Percentiles rank a stretch among this genome's conserved stretches.
phyloP scores from a whole-genome alignment of 768 basidiomycete species.

The Tylopilus plumbeoviolaceoides region DNA sequence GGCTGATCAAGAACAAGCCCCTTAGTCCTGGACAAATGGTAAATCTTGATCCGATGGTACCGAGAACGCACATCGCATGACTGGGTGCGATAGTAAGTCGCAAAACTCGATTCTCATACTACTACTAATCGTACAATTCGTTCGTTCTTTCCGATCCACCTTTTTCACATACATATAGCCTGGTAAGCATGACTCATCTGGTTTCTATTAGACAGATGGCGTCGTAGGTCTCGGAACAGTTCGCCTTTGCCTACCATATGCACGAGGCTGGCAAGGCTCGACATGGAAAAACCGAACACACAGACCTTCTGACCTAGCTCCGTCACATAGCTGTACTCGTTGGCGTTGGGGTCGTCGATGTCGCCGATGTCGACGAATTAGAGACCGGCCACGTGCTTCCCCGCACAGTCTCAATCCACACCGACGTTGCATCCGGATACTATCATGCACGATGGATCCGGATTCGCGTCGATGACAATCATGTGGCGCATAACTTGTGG shows the following conservation, averaged over 20 bases:
- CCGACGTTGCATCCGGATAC: slow-evolving; percentile 37
- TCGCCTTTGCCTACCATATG: background rate
- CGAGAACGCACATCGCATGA: background rate
- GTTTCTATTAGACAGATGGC: background rate
- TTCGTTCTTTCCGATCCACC: background rate
- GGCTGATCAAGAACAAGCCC: background rate
- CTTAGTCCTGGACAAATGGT: background rate
- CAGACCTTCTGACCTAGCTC: background rate
- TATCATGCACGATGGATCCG: background rate
- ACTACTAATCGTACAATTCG: background rate
- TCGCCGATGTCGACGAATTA: background rate
- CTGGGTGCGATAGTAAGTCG: background rate
- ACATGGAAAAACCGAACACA: background rate
- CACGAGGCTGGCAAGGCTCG: background rate
- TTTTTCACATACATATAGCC: background rate
- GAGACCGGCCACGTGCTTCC: slow-evolving; percentile 34
- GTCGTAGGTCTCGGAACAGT: background rate
- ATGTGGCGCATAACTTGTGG: background rate
- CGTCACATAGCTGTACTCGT: slow-evolving; percentile 9
- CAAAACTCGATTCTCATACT: background rate
- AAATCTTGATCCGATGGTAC: background rate
- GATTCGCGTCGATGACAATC: background rate
- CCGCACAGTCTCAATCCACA: slow-evolving; percentile 40
- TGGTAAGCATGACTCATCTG: too few relatives aligned
- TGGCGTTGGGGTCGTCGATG: slow-evolving; percentile 14